A percentile compares a stretch with the other conserved stretches of the same genome.
Conservation (phyloP, 176 grass and related monocot genomes). For the Phyllostachys edulis region DNA sequence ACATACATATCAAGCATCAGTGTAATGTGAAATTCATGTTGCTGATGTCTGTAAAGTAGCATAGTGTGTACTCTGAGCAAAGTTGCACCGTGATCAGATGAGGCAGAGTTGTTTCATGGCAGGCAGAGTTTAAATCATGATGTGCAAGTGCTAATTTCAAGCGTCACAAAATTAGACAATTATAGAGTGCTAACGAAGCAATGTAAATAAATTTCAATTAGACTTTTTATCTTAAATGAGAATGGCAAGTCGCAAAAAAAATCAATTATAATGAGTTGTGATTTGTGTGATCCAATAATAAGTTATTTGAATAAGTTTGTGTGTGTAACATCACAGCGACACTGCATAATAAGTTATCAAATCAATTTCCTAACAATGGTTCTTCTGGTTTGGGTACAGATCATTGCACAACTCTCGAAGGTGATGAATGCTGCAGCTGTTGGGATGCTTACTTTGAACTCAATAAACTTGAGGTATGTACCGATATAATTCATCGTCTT, state of each 20-base stretch:
- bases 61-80: neutral
- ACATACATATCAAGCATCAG: neutral
- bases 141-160: neutral
- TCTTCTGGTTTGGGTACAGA: constrained; percentile 49
- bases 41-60: neutral
- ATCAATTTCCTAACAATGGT: neutral
- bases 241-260: neutral
- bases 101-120: neutral
- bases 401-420: constrained; percentile 75
- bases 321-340: neutral
- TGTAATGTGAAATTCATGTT: neutral
- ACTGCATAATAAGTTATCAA: neutral
- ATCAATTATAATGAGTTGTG: neutral
- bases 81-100: neutral
- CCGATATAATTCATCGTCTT: neutral
- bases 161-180: neutral
- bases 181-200: neutral
- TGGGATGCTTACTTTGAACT: constrained; percentile 94
- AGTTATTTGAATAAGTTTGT: neutral
- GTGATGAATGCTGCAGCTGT: constrained; percentile 81
- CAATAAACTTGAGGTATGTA: constrained; percentile 67
- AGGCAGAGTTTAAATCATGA: neutral
- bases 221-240: neutral
- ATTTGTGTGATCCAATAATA: neutral
- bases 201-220: neutral